These are phyloP conservation scores for Eragrostis nindensis DNA, from an alignment of 176 grass and related monocot genomes.

Conservation along the genomic window DNA sequence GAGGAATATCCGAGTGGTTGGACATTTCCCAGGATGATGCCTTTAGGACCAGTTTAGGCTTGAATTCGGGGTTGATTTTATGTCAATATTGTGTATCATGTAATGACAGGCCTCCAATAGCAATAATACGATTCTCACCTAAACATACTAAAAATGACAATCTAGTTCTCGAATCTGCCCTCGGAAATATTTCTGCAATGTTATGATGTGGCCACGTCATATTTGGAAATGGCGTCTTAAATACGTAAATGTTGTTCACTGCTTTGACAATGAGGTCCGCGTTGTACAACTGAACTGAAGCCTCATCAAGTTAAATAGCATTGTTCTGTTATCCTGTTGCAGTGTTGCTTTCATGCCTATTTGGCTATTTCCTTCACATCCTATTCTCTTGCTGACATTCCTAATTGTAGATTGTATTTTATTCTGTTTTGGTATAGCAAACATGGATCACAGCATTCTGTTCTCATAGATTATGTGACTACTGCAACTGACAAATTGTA, in stretches of 20 bases:
- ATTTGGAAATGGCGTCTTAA: not conserved
- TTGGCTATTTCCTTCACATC: not conserved
- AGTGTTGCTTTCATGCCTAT: not conserved
- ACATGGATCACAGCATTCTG: not conserved
- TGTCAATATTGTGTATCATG: not conserved
- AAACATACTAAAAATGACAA: not conserved
- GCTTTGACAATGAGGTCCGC: slow-evolving; percentile 3
- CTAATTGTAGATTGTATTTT: not conserved
- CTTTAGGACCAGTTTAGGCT: slow-evolving; percentile 7
- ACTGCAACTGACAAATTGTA: slow-evolving; percentile 27
- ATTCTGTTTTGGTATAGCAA: not conserved
- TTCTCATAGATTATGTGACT: slow-evolving; percentile 4
- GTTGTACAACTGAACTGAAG: not conserved
- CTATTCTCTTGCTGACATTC: slow-evolving; percentile 12
- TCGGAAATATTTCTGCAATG: slow-evolving; percentile 19
- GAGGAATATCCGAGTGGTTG: not conserved
- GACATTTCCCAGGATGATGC: not conserved
- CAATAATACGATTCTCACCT: not conserved
- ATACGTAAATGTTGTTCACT: not conserved
- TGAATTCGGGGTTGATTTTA: not conserved
- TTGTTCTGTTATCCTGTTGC: not conserved
- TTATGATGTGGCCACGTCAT: no score
- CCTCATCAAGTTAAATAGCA: not conserved
- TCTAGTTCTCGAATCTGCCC: slow-evolving; percentile 16
- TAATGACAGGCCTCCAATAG: not conserved